A percentile compares a stretch with the other conserved stretches of the same genome.
Conservation (phyloP, 257 asterid genomes). For the Solanum rostratum region DNA sequence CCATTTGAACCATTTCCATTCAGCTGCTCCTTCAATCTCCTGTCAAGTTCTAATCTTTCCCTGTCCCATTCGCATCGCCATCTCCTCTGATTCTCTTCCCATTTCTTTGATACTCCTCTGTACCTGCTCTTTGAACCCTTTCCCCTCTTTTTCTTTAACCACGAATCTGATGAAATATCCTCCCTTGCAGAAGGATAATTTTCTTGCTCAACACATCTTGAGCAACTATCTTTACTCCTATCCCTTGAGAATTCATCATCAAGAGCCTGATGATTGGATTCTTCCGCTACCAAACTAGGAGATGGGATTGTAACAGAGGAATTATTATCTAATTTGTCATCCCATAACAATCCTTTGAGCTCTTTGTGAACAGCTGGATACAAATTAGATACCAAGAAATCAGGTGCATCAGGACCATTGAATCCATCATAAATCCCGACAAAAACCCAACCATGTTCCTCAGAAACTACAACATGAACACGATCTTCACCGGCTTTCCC, state of each 20-base stretch:
- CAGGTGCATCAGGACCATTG: constrained; percentile 94
- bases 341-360: constrained; percentile 82
- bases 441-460: constrained; percentile 91
- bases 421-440: constrained; percentile 96
- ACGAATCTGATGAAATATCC: constrained; percentile 17
- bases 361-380: constrained; percentile 77
- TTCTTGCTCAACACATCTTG: constrained; percentile 54
- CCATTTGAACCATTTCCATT: constrained; percentile 26
- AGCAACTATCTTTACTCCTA: constrained; percentile 50
- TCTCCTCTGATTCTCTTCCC: constrained; percentile 86
- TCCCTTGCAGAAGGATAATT: constrained; percentile 28
- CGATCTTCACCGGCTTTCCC: constrained; percentile 98
- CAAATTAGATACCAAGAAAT: constrained; percentile 69
- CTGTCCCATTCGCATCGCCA: constrained; percentile 92
- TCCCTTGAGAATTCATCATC: constrained; percentile 30
- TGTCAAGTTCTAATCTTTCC: constrained; percentile 85
- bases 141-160: constrained; percentile 25
- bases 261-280: neutral
- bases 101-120: constrained; percentile 48
- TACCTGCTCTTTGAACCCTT: constrained; percentile 32
- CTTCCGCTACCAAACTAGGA: neutral
- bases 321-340: constrained; percentile 37
- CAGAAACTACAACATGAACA: constrained; percentile 89
- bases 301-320: constrained; percentile 10
- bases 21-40: constrained; percentile 57